Conservation (phyloP, 306 rosid genomes). For the Pueraria montana region DNA sequence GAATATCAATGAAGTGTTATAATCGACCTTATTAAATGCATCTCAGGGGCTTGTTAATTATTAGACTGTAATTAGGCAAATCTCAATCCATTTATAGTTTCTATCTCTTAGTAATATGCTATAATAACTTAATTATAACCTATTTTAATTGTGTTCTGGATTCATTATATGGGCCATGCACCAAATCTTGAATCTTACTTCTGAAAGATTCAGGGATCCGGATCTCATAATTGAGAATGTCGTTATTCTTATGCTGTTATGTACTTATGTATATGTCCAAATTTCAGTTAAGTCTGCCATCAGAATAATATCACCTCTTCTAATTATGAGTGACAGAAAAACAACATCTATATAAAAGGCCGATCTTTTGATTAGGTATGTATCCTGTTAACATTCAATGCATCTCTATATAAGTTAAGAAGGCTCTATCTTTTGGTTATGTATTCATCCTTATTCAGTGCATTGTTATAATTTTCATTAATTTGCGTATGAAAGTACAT, state of each 20-base stretch:
- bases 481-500: neutral
- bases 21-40: neutral
- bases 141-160: neutral
- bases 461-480: too few species aligned
- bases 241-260: neutral
- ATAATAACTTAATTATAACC: too few species aligned
- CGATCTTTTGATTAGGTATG: neutral
- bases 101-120: neutral
- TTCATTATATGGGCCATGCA: neutral
- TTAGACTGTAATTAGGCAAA: neutral
- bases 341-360: neutral
- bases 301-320: neutral
- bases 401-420: neutral
- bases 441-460: neutral
- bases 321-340: neutral
- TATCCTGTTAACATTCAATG: neutral
- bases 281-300: neutral
- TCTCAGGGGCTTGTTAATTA: neutral
- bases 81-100: neutral
- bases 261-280: neutral
- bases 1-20: neutral
- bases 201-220: neutral
- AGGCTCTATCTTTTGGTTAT: neutral
- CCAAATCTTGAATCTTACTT: neutral
- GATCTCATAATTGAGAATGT: neutral